Base-by-base conservation (phyloP, 805 yeast species). In the Lipomyces anomalus region DNA sequence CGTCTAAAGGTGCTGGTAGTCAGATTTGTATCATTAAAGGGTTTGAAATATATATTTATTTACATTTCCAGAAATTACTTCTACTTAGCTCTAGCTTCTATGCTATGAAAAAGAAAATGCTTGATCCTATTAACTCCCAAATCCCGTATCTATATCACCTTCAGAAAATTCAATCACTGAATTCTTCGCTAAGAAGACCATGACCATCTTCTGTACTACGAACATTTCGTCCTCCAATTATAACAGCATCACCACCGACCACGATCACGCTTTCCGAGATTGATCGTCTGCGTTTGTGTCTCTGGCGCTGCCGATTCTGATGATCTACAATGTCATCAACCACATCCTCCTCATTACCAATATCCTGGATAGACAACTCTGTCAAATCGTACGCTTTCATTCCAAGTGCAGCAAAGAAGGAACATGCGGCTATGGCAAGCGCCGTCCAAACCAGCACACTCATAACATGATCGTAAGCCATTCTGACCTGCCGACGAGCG, bases 381-480 rank as follows among this genome's bases (percentile, higher is more conserved):
- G 38, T 47, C 16, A 50, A 45, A 22, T 44, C 43, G 40, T 50
- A 50, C 33, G 47, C 50, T 2, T 38, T 38, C 55, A 50, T 50
- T 16, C 38, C 39, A 18, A 33, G 26, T 6, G 44, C 53, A 5
- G 50, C 40, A 7, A 50, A 22, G 29, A 42, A 41, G 7, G 43
- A 34, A 17, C 51, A 50, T 11, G 46, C 18, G 18, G 42, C 17
- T 20, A 37, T 35, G n/a, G 23, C 29, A 13, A 50, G 35, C 17
- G 53, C 55, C 7, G 48, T 44, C 53, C 53, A 50, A 5, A 50
- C 38, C 9, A 50, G 32, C 11, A 48, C 29, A 32, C 49, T 36
- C 55, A 50, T 50, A 21, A 48, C 47, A 20, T 48, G 51, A 5
- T 22, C n/a, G 40, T 50, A 50, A 16, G 55, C 55, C 23, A 17